A percentile compares a stretch with the other conserved stretches of the same genome.
Evolutionary conservation across 179 eudicot species (phyloP).

Genomic region (Gypsophila paniculata): DNA sequence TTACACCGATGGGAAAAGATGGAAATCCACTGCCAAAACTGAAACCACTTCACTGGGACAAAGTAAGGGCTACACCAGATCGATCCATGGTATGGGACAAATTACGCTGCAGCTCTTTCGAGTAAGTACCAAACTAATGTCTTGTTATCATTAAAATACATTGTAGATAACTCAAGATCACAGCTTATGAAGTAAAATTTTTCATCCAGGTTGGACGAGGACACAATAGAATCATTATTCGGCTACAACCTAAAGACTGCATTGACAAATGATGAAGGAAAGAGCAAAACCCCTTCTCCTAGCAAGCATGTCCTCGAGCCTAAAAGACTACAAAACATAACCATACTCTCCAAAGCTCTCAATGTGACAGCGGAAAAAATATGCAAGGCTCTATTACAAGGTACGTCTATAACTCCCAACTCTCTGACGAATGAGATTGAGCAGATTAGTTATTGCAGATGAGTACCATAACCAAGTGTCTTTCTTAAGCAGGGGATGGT

Average conservation of each 20-base stretch:
- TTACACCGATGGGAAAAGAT: conserved; percentile 57
- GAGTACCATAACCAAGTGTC: neutral
- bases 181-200: neutral
- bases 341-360: conserved; percentile 84
- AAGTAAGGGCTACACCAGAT: conserved; percentile 82
- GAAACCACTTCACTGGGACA: conserved; percentile 99
- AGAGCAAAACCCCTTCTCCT: conserved; percentile 73
- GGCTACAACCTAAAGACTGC: conserved; percentile 69
- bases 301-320: conserved; percentile 88
- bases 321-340: conserved; percentile 82
- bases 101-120: conserved; percentile 80
- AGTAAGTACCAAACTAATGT: conserved; percentile 43
- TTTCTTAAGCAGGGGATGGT: conserved; percentile 56
- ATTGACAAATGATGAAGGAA: conserved; percentile 59
- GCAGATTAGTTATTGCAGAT: neutral
- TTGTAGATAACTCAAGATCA: neutral
- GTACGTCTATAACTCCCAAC: conserved; percentile 32
- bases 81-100: conserved; percentile 95
- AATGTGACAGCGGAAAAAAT: conserved; percentile 73
- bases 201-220: conserved; percentile 78
- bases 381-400: conserved; percentile 66
- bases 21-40: conserved; percentile 80
- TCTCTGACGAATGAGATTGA: neutral
- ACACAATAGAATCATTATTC: conserved; percentile 84
- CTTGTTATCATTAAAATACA: neutral